Conservation (phyloP, 2,329 filamentous ascomycete species). For the Aspergillus sp. region DNA sequence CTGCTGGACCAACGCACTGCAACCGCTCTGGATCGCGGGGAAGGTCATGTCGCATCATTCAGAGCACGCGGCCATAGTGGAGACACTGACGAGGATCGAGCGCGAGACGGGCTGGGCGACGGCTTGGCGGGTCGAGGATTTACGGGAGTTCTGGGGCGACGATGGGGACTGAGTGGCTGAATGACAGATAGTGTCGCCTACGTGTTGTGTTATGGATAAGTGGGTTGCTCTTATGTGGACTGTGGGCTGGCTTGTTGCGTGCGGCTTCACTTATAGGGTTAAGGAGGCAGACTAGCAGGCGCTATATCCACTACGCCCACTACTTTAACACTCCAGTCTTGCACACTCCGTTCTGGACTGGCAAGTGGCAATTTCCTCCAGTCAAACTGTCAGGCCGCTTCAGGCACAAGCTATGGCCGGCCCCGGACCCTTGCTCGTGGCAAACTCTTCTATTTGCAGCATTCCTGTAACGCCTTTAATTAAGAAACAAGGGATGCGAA, state of each 20-base stretch:
- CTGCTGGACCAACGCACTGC: slow-evolving; percentile 48
- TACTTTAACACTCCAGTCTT: neutral
- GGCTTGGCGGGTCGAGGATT: slow-evolving; percentile 53
- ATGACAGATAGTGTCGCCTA: no score
- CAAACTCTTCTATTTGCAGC: neutral
- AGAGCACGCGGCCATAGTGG: slow-evolving; percentile 49
- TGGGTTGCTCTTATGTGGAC: no score
- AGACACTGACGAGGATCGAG: slow-evolving; percentile 52
- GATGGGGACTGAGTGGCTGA: slow-evolving; percentile 13
- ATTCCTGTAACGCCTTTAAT: neutral
- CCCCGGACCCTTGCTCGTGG: no score
- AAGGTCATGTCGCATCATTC: slow-evolving; percentile 47
- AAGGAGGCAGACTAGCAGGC: no score
- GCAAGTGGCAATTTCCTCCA: neutral
- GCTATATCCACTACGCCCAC: no score
- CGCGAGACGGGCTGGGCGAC: slow-evolving; percentile 55
- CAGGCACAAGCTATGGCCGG: no score
- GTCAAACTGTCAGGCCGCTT: no score
- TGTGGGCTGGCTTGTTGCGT: no score
- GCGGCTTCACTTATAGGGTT: no score
- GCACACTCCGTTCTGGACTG: neutral
- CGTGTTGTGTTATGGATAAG: neutral
- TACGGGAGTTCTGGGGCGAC: slow-evolving; percentile 55
- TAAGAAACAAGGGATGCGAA: neutral
- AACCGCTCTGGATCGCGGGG: slow-evolving; percentile 51